Base-by-base conservation (phyloP, 2,329 filamentous ascomycete species). In the Emericellopsis cladophorae region DNA sequence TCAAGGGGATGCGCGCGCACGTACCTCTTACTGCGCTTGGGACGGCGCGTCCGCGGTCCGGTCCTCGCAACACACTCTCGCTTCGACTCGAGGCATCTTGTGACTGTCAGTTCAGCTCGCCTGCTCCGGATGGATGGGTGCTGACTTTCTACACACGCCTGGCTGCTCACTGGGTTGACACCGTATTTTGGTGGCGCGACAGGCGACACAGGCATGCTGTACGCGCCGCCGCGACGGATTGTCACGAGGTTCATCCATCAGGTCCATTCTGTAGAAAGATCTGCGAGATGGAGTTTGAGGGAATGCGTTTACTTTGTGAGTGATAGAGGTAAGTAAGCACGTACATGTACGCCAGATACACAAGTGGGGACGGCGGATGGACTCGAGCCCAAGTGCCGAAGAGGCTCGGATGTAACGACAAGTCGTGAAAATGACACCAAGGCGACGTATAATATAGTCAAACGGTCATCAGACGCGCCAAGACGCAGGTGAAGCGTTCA, bases 61-160 rank as follows among this genome's bases (percentile, higher is more conserved):
- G 65, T 67, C 37, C 68, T 62, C 44, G 70, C 70, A 41, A 74
- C 56, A 43, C 71, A 75, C 54, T 75, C 71, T 40, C 64, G 58
- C 50, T 72, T 74, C 24, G 65, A 71, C 36, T 67, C 64, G 38
- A 67, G 60, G 48, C 72, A 75, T 48, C 71, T 74, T 43, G 18
- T 5, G 42, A 39, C n/a, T 16, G 24, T 39, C 31, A 40, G 22
- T 38, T 11, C 12, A 16, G 32, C 14, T 42, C 9, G 18, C 18
- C 18, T 21, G 18, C 18, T 21, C 5, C 18, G 18, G 5, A 26
- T 31, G 18, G 36, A 10, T 21, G 31, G 36, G 7, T 3, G 32
- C 49, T 47, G 59, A 74, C 72, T 68, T 67, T 53, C 64, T 66
- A 50, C 72, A 76, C 24, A 71, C 67, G 10, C 62, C 64, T 4